A percentile compares a stretch with the other conserved stretches of the same genome.
These are phyloP conservation scores for Colletotrichum musicola DNA, from an alignment of 2,329 filamentous ascomycete species.

Conservation along the genomic window DNA sequence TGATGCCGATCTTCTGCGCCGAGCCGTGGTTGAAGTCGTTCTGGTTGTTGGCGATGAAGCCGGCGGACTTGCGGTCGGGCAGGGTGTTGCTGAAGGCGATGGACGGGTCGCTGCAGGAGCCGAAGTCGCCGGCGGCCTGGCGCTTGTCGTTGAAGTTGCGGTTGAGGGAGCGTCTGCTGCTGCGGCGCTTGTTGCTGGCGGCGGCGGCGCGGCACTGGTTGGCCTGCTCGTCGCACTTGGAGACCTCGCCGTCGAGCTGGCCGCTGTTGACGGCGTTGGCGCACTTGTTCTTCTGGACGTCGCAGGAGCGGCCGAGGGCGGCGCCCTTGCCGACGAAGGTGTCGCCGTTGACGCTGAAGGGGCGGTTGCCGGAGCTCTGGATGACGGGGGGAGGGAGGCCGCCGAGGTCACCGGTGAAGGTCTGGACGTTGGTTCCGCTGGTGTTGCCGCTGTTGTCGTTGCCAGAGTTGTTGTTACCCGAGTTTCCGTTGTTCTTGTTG, in stretches of 20 bases:
- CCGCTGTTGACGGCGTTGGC: conserved; percentile 62
- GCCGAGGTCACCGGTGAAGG: conserved; percentile 59
- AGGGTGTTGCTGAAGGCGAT: conserved; percentile 62
- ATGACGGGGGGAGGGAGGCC: conserved; percentile 57
- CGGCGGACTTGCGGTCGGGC: conserved; percentile 60
- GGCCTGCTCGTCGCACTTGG: conserved; percentile 59
- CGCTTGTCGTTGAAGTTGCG: conserved; percentile 19
- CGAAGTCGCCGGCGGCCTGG: conserved; percentile 55
- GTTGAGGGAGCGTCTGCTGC: conserved; percentile 41
- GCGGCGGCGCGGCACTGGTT: conserved; percentile 48
- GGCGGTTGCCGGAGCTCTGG: conserved; percentile 51
- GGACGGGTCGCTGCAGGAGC: conserved; percentile 60
- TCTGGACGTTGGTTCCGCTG: conserved; percentile 55
- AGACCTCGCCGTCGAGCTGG: conserved; percentile 49
- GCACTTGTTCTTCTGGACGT: conserved; percentile 64
- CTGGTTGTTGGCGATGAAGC: conserved; percentile 54
- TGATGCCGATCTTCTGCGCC: conserved; percentile 54
- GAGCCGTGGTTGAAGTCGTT: conserved; percentile 66
- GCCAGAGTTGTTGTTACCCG: conserved; percentile 25
- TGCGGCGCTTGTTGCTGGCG: no score
- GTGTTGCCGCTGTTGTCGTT: conserved; percentile 40
- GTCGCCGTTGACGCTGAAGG: conserved; percentile 66
- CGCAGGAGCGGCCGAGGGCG: conserved; percentile 62
- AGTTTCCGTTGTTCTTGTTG: conserved; percentile 26
- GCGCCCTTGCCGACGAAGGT: conserved; percentile 64